Evolutionary conservation across 805 yeast genomes (phyloP), one percentile per base, ranked within the genome.

Genomic region (Metschnikowia borealis): DNA sequence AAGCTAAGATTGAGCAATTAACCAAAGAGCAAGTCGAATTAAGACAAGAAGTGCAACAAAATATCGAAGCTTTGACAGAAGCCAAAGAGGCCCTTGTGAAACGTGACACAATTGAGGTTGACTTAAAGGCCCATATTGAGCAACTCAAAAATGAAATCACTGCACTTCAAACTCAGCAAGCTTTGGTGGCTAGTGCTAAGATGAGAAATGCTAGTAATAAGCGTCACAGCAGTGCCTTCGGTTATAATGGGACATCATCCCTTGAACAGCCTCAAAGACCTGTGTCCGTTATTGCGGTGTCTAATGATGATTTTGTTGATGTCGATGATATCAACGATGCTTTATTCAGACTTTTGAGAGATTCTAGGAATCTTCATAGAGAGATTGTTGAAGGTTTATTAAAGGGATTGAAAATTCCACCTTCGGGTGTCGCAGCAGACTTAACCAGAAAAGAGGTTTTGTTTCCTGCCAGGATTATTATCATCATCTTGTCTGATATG

Each of bases 381-480:
- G 97, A 92, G 68, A 87, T 89, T 45, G 85, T 90, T 31, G 91
- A 86, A 59, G 96, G 96, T 5, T 74, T 94, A 54, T 75, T 94
- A 63, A 86, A 83, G 73, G 91, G 89, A 10, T 77, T 92, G 67
- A 87, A 83, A 68, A 82, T 91, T 48, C 97, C 98, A 41, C 82
- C 84, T 36, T 85, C 96, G 20, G 87, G 89, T 53, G 89, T 87
- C 44, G 90, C 94, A 40, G 85, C 89, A 43, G 89, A 84, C 61
- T 74, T 89, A 56, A 83, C 91, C 14, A 81, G 89, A 64, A 89
- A 90, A 63, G 98, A 94, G 66, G 96, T 92, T 10, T 75, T 94
- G 48, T 94, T 90, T 83, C 99, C 99, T 26, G 94, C 97, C 1
- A 83, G 97, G 75, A 89, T 94, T 57, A 83, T 94, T 62, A 92